These are phyloP conservation scores for Daldinia grandis DNA, from an alignment of 495 filamentous ascomycete genomes.

Conservation along the genomic window DNA sequence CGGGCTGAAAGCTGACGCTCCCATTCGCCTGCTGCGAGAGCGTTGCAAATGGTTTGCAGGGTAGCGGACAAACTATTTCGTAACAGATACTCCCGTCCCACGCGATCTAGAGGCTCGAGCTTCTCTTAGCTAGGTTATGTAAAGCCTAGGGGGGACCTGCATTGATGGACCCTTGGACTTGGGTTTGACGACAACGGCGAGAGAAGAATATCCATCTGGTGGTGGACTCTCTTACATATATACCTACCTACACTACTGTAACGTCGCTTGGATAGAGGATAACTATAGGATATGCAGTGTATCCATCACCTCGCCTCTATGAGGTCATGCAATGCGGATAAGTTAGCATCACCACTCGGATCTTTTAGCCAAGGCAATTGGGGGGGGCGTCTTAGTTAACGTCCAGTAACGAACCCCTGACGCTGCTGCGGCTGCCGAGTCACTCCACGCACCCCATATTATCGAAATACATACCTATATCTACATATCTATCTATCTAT, in stretches of 20 bases:
- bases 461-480: slow-evolving; percentile 3
- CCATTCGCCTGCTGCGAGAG: slow-evolving; percentile 26
- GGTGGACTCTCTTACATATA: background rate
- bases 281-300: background rate
- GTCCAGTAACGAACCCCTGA: slow-evolving; percentile 18
- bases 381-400: too few relatives aligned
- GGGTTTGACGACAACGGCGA: slow-evolving; percentile 19
- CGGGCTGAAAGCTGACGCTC: slow-evolving; percentile 33
- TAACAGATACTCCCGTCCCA: slow-evolving; percentile 41
- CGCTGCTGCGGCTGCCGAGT: slow-evolving; percentile 21
- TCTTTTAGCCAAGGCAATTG: slow-evolving; percentile 16
- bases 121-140: slow-evolving; percentile 31
- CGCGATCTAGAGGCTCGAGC: slow-evolving; percentile 39
- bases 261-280: background rate
- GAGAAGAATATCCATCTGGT: background rate
- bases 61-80: slow-evolving; percentile 41
- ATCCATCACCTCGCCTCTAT: background rate
- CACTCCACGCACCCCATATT: slow-evolving; percentile 30
- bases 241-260: too few relatives aligned
- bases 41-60: slow-evolving; percentile 42
- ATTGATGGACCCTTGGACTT: slow-evolving; percentile 31
- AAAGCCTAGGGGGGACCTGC: slow-evolving; percentile 24
- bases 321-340: slow-evolving; percentile 20
- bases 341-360: slow-evolving; percentile 6
- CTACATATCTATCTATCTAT: too few relatives aligned